A percentile compares a stretch with the other conserved stretches of the same genome.
These are phyloP conservation scores for Cryptosporidium sp. DNA, from an alignment of 169 alveolate species.

Conservation along the genomic window DNA sequence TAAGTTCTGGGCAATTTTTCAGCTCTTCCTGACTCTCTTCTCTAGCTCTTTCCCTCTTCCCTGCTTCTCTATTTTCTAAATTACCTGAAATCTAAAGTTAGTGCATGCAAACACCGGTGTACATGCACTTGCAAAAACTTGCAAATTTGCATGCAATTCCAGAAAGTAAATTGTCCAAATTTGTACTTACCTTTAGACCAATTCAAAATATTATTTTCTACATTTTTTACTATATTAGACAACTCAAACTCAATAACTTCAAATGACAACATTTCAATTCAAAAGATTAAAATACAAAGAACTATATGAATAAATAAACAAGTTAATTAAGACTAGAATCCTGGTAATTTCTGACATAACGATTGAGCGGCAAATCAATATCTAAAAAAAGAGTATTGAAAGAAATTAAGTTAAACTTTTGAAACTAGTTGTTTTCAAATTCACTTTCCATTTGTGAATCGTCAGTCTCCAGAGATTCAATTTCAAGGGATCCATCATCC, in stretches of 20 bases:
- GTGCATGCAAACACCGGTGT: slow-evolving; percentile 34
- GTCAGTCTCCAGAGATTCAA: slow-evolving; percentile 48
- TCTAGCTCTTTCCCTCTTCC: not conserved
- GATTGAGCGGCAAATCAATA: slow-evolving; percentile 6
- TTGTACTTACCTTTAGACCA: slow-evolving; percentile 31
- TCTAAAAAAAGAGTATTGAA: not conserved
- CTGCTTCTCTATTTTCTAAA: not conserved
- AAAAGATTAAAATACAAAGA: not conserved
- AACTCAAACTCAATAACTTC: slow-evolving; percentile 47
- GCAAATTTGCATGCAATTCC: not conserved
- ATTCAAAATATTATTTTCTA: slow-evolving; percentile 23
- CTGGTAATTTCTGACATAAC: slow-evolving; percentile 4
- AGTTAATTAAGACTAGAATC: not conserved
- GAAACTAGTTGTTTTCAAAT: not conserved
- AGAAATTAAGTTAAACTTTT: too few relatives aligned
- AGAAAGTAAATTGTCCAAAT: not conserved
- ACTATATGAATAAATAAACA: too few relatives aligned
- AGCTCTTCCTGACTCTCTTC: not conserved
- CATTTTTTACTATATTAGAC: slow-evolving; percentile 12
- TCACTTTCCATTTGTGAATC: slow-evolving; percentile 11
- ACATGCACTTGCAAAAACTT: slow-evolving; percentile 26
- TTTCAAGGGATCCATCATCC: slow-evolving; percentile 30
- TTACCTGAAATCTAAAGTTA: not conserved
- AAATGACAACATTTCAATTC: slow-evolving; percentile 13
- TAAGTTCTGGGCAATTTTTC: not conserved